Conservation (phyloP, 768 basidiomycete species). For the Lyophyllum atratum region DNA sequence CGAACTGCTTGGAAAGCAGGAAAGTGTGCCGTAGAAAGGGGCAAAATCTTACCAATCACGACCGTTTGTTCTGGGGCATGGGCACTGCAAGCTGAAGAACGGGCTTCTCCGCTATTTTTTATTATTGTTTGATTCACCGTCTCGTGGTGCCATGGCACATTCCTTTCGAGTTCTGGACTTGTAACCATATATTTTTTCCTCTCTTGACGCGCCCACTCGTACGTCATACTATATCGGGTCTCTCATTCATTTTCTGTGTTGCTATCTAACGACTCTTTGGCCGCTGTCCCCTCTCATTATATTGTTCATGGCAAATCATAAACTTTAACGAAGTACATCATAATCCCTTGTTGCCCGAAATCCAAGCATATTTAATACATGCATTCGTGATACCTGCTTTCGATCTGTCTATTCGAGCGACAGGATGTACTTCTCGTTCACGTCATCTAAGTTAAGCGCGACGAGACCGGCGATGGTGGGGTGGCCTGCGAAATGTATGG, state of each 20-base stretch:
- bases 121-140: conserved; percentile 4
- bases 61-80: neutral
- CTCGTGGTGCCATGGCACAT: conserved; percentile 11
- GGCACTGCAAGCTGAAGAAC: conserved; percentile 12
- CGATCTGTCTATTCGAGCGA: neutral
- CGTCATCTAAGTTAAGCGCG: neutral
- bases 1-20: conserved; percentile 12
- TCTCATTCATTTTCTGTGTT: conserved; percentile 29
- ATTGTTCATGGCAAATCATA: conserved; percentile 13
- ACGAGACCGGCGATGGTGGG: neutral
- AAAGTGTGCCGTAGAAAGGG: conserved; percentile 2
- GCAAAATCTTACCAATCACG: neutral
- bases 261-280: conserved; percentile 36
- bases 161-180: conserved; percentile 31
- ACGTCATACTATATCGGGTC: conserved; percentile 19
- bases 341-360: conserved; percentile 17
- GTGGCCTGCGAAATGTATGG: too few species aligned
- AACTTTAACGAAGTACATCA: conserved; percentile 17
- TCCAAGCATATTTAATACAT: conserved; percentile 10
- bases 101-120: conserved; percentile 11
- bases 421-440: neutral
- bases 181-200: conserved; percentile 39
- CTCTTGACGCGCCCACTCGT: conserved; percentile 9
- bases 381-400: conserved; percentile 2
- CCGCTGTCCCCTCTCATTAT: conserved; percentile 10